phyloP scores from a whole-genome alignment of 2,329 filamentous ascomycete genomes.

The Fusarium pininemorale region DNA sequence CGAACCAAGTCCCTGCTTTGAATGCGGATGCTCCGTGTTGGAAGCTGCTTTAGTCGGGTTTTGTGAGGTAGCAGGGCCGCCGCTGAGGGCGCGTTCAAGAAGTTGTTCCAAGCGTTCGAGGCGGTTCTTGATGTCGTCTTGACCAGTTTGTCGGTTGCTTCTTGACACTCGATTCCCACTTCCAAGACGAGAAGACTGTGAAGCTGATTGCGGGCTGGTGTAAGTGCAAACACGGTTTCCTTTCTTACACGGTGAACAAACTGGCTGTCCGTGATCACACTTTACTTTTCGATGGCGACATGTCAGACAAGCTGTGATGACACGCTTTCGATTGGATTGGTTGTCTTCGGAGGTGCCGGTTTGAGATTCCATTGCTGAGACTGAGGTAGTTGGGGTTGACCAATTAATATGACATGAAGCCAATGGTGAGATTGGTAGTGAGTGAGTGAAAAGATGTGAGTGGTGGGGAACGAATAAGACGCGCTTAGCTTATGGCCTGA shows the following conservation, averaged over 20 bases:
- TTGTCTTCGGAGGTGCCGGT: background rate
- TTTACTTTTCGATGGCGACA: background rate
- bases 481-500: background rate
- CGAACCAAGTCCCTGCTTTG: rapidly evolving
- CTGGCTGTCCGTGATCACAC: background rate
- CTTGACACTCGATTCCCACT: background rate
- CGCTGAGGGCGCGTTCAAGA: background rate
- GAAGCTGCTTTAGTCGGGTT: background rate
- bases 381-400: background rate
- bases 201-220: background rate
- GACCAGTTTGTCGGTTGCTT: background rate
- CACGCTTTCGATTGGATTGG: background rate
- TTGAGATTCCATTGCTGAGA: background rate
- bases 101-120: background rate
- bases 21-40: rapidly evolving
- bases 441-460: background rate
- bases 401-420: background rate
- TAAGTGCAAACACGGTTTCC: background rate
- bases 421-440: background rate
- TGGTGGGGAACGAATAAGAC: background rate
- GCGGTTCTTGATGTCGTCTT: background rate
- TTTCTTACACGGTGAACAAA: conserved; percentile 1
- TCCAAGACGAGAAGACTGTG: background rate
- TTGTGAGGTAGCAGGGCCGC: background rate
- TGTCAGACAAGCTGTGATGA: background rate